Evolutionary conservation across 2,329 filamentous ascomycete species (phyloP).

Genomic region (Cyanodermella asteris): DNA sequence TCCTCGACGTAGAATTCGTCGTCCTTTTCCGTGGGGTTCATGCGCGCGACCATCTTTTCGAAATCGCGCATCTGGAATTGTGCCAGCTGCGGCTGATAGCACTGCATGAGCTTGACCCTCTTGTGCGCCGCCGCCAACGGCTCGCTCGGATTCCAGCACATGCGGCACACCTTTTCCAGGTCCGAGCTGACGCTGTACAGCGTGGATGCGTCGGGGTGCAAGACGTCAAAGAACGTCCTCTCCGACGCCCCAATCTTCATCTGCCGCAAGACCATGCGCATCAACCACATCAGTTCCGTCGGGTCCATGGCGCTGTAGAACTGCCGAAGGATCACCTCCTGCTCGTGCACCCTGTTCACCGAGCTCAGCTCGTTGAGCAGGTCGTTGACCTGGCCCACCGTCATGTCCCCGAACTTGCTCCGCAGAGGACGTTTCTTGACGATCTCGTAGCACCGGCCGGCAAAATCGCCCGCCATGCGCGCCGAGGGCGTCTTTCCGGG

Average conservation of each 20-base stretch:
- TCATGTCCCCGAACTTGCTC: constrained; percentile 53
- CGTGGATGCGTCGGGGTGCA: constrained; percentile 56
- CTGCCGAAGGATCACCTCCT: constrained; percentile 55
- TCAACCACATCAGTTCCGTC: constrained; percentile 82
- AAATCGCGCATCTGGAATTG: constrained; percentile 75
- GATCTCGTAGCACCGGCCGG: constrained; percentile 69
- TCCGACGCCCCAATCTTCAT: constrained; percentile 62
- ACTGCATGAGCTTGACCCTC: constrained; percentile 68
- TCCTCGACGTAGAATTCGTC: constrained; percentile 89
- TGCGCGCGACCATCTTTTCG: constrained; percentile 51
- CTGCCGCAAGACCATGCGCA: constrained; percentile 73
- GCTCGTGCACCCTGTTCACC: constrained; percentile 60
- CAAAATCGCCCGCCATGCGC: constrained; percentile 71
- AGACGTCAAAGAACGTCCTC: constrained; percentile 64
- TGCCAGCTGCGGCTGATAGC: constrained; percentile 87
- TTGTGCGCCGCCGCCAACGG: constrained; percentile 55
- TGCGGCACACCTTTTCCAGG: constrained; percentile 81
- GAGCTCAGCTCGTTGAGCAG: constrained; percentile 58
- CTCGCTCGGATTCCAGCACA: constrained; percentile 51
- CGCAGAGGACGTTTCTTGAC: constrained; percentile 65
- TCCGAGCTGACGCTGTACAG: constrained; percentile 83
- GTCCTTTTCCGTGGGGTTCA: constrained; percentile 46
- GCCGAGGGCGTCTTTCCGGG: constrained; percentile 45
- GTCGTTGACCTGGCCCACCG: constrained; percentile 73
- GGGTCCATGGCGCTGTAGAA: constrained; percentile 88